Percentiles rank a stretch among this genome's conserved stretches.
phyloP scores from a whole-genome alignment of 805 yeast genomes.

The Candida hispaniensis region DNA sequence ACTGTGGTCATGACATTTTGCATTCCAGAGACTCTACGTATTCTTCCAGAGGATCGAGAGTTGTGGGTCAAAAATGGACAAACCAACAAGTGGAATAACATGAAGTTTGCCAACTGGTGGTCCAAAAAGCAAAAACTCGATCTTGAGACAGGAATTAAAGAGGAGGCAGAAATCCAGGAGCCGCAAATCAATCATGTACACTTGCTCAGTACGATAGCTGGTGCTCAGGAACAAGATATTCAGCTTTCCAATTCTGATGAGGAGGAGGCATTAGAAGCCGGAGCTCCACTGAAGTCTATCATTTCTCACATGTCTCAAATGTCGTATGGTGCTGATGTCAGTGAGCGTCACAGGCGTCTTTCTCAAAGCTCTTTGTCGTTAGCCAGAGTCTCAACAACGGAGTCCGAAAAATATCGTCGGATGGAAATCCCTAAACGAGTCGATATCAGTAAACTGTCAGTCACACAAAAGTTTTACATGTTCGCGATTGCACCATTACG shows the following conservation, averaged over 20 bases:
- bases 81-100: constrained; percentile 3
- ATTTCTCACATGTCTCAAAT: constrained; percentile 14
- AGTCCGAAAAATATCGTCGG: constrained; percentile 8
- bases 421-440: constrained; percentile 14
- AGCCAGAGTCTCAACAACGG: constrained; percentile 3
- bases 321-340: constrained; percentile 15
- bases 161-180: constrained; percentile 4
- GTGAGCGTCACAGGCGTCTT: constrained; percentile 1
- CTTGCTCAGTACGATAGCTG: constrained; percentile 9
- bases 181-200: constrained; percentile 7
- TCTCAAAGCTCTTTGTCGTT: constrained; percentile 7
- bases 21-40: constrained; percentile 71
- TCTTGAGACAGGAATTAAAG: neutral
- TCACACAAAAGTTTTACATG: constrained; percentile 8
- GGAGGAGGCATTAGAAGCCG: constrained; percentile 1
- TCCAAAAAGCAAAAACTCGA: constrained; percentile 10
- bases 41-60: constrained; percentile 11
- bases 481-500: constrained; percentile 46
- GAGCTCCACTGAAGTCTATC: constrained; percentile 6
- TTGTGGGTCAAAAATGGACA: constrained; percentile 4
- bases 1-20: constrained; percentile 40
- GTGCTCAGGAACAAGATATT: constrained; percentile 6
- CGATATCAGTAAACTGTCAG: constrained; percentile 10
- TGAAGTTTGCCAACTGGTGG: constrained; percentile 14
- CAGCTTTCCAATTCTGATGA: too few relatives aligned